Evolutionary conservation across 148 eudicot genomes (phyloP).

Genomic region (Silene conica): DNA sequence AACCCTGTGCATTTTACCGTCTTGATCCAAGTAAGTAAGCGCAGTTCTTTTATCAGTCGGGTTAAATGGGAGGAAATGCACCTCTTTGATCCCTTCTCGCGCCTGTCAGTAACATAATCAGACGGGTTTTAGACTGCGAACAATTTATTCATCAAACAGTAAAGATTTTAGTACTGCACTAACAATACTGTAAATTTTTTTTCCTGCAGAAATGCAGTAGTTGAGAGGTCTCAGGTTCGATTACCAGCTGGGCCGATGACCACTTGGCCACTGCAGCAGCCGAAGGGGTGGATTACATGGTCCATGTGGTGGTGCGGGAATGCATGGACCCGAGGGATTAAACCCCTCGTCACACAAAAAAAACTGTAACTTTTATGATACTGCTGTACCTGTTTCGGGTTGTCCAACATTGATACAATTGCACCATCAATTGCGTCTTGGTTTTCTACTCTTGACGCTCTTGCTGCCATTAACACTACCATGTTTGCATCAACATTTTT

Average conservation of each 20-base stretch:
- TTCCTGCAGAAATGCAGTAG: too few species aligned
- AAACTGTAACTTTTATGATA: neutral
- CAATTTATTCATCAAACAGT: neutral
- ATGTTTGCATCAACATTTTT: conserved; percentile 44
- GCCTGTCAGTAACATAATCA: conserved; percentile 37
- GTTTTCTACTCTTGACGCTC: conserved; percentile 61
- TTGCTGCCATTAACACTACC: conserved; percentile 63
- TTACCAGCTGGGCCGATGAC: too few species aligned
- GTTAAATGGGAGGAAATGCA: conserved; percentile 84
- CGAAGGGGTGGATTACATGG: too few species aligned
- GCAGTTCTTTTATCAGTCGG: conserved; percentile 81
- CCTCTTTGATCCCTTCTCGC: conserved; percentile 61
- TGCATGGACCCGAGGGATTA: too few species aligned
- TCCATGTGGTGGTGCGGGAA: too few species aligned
- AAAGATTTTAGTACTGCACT: neutral
- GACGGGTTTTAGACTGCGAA: neutral
- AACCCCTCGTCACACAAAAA: too few species aligned
- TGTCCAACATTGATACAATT: conserved; percentile 46
- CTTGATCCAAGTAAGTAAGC: conserved; percentile 52
- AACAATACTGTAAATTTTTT: neutral
- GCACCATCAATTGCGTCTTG: conserved; percentile 64
- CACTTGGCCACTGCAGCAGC: too few species aligned
- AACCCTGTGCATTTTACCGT: conserved; percentile 62
- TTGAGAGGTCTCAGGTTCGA: too few species aligned
- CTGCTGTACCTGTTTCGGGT: conserved; percentile 45